Evolutionary conservation across 495 filamentous ascomycete species (phyloP), one percentile per base, ranked within the genome.

Genomic region (Penicillium bovifimosum): DNA sequence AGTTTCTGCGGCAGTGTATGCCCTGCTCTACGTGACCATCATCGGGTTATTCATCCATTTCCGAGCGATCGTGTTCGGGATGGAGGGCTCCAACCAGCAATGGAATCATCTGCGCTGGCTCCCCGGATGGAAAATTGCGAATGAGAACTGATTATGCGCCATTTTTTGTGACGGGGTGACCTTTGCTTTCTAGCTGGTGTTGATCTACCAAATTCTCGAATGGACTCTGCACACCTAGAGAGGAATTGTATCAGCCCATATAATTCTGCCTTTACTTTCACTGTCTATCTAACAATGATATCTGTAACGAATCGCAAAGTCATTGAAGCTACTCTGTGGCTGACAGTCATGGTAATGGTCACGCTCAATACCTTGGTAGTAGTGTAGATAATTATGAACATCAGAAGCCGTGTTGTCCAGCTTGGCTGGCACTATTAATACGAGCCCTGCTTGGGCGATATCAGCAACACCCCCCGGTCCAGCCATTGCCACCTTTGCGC

Each of bases 41-140:
- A 82, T 91, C 56, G 88, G 84, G 11, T 76, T 97, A 31, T 98
- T 95, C 71, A 73, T 88, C 58, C 76, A 88, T 58, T 98, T 98
- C 72, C 84, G 90, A 50, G 90, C 86, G n/a, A 95, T 98, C 62
- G 91, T 88, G 63, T 98, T 95, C 73, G 93, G 93, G 35, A 98
- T 98, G 88, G 84, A 84, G 45, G 93, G 93, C 9, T 70, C 79
- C 34, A 87, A 87, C 68, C 79, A 81, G 67, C 77, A 97, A 68
- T 97, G 89, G 81, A 80, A 74, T 60, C 89, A 98, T 74, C 73
- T 98, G 75, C 96, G 90, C 75, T 98, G 93, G 93, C 84, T 95
- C 52, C 70, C 73, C 39, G 72, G 68, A 41, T 81, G 79, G 79
- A 74, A 73, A 47, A 78, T 81, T 40, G 65, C 71, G 17, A 77